Percentiles rank a stretch among this genome's conserved stretches.
Conservation (phyloP, 2,329 filamentous ascomycete species). For the Penicillium glabrum region DNA sequence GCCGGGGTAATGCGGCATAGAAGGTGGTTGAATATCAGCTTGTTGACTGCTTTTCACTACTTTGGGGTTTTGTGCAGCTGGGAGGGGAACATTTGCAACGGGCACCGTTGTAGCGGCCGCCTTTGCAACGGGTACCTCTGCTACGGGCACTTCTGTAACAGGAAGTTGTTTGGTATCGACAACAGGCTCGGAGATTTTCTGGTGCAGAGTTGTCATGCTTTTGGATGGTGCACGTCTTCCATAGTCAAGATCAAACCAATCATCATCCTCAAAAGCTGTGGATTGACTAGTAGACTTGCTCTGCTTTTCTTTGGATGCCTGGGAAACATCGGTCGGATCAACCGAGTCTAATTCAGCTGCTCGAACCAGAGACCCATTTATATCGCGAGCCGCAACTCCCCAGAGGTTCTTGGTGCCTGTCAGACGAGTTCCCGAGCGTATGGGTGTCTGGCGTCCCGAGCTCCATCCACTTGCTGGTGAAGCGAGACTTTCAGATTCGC, state of each 20-base stretch:
- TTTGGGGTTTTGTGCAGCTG: neutral
- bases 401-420: constrained; percentile 57
- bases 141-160: neutral
- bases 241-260: constrained; percentile 20
- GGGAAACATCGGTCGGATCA: constrained; percentile 35
- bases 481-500: constrained; percentile 29
- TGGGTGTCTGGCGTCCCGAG: neutral
- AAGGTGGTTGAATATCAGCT: constrained; percentile 2
- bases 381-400: constrained; percentile 68
- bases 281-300: neutral
- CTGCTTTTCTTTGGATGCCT: constrained; percentile 6
- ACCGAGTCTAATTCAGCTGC: constrained; percentile 62
- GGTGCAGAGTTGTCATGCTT: neutral
- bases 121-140: neutral
- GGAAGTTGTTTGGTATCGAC: neutral
- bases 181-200: neutral
- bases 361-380: constrained; percentile 63
- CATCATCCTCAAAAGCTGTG: constrained; percentile 4
- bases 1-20: constrained; percentile 59
- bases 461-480: neutral
- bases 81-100: neutral
- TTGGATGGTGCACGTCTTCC: constrained; percentile 6
- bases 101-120: too few species aligned
- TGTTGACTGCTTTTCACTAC: neutral
- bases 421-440: constrained; percentile 23